Evolutionary conservation across 306 rosid genomes (phyloP).

Genomic region (Pterocarpus santalinus): DNA sequence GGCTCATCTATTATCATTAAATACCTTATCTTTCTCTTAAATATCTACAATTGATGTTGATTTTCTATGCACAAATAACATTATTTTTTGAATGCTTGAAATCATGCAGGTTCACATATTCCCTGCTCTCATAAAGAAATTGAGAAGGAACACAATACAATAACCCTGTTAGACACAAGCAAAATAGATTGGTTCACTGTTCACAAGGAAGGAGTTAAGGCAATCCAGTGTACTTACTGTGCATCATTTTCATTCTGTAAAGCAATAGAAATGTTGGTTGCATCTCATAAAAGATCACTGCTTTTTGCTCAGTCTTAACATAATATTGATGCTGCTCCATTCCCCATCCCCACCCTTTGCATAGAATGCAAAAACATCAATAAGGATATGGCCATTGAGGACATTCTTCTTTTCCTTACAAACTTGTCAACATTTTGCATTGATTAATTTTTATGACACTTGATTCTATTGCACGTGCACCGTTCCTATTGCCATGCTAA

Average conservation of each 20-base stretch:
- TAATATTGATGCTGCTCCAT: constrained; percentile 36
- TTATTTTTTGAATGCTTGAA: too few relatives aligned
- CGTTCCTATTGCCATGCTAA: constrained; percentile 41
- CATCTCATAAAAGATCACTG: constrained; percentile 51
- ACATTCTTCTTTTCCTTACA: constrained; percentile 50
- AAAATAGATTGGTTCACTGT: neutral
- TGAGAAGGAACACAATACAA: neutral
- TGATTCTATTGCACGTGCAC: constrained; percentile 43
- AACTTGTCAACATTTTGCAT: constrained; percentile 39
- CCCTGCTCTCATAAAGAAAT: neutral
- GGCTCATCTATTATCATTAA: too few relatives aligned
- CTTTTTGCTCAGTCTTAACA: constrained; percentile 33
- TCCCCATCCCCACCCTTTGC: constrained; percentile 21
- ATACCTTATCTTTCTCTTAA: too few relatives aligned
- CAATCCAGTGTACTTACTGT: constrained; percentile 31
- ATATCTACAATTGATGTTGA: too few relatives aligned
- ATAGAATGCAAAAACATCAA: constrained; percentile 28
- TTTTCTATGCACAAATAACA: too few relatives aligned
- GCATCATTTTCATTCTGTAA: constrained; percentile 63
- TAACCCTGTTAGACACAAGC: neutral
- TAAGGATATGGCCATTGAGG: constrained; percentile 26
- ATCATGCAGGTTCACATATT: neutral
- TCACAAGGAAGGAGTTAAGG: neutral
- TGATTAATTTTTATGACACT: constrained; percentile 29
- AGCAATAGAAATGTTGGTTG: constrained; percentile 59